These are phyloP conservation scores for Spinellus fusiger DNA, from an alignment of 192 early-diverging fungal species.

Conservation along the genomic window DNA sequence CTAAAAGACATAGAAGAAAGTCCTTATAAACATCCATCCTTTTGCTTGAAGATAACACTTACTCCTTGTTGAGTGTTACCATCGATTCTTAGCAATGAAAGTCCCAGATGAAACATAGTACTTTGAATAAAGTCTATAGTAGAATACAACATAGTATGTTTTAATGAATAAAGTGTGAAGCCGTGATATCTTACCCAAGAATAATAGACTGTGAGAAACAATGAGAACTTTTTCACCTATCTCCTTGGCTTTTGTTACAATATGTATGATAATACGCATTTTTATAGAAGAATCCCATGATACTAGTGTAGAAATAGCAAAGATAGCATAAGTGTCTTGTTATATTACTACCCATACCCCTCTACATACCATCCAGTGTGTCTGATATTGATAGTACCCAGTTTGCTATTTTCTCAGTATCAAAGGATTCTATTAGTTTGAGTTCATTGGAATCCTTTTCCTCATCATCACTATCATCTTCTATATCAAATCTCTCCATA, in stretches of 20 bases:
- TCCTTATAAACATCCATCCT: too few species aligned
- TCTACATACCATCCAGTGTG: neutral
- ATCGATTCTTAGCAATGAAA: conserved; percentile 38
- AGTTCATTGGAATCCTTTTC: neutral
- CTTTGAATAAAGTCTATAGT: neutral
- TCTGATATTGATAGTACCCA: neutral
- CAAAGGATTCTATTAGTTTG: neutral
- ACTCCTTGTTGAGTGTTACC: conserved; percentile 40
- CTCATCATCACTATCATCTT: neutral
- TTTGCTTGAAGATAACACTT: too few species aligned
- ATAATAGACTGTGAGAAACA: conserved; percentile 65
- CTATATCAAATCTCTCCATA: neutral
- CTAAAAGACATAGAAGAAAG: neutral
- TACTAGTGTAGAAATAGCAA: conserved; percentile 7
- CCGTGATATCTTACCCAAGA: conserved; percentile 59
- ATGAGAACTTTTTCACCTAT: conserved; percentile 64
- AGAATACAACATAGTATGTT: too few species aligned
- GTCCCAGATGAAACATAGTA: neutral
- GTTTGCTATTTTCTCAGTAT: neutral
- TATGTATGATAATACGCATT: conserved; percentile 48
- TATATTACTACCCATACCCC: neutral
- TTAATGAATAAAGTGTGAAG: too few species aligned
- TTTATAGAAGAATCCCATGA: conserved; percentile 39
- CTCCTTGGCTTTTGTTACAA: conserved; percentile 40
- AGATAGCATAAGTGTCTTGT: neutral